Evolutionary conservation across 2,329 filamentous ascomycete genomes (phyloP), one percentile per base, ranked within the genome.

Genomic region (Myrmaecium sp.): DNA sequence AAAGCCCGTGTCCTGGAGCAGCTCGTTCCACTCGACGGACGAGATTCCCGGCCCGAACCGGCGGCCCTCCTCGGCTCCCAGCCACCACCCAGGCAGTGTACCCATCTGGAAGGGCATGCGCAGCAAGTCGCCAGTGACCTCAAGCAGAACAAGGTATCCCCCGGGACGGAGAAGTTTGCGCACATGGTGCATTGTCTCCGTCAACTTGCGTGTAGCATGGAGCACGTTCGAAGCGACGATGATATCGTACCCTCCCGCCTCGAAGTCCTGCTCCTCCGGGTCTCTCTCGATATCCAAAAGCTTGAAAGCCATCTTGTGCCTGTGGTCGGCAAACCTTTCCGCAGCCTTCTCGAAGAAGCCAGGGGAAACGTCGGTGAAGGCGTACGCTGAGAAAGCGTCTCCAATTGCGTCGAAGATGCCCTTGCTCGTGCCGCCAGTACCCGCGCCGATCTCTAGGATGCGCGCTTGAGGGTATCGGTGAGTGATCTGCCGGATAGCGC

Each of bases 121-220:
- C n/a, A n/a, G n/a, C n/a, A n/a, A n/a, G n/a, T n/a, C n/a, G n/a
- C n/a, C n/a, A n/a, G n/a, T 5, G 35, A 33, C 15, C 38, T 26
- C 23, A 1, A 23, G 21, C 35, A 30, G 45, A 34, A 64, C 17
- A 0, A 66, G 36, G 14, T 55, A 50, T 1, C 61, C 62, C 1
- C 53, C 57, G 0, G 60, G 55, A 11, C 31, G 37, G 1, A 46
- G 32, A 2, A 47, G 25, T 5, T 19, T 21, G 5, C 38, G 30
- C 0, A 32, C 21, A 17, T 41, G 33, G 2, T n/a, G 5, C 16
- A 43, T 8, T 0, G 38, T 33, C 10, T 28, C 7, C 6, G 31
- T 23, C 8, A 36, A 18, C 5, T 28, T 17, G 3, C 16, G 12
- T 1, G 34, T 36, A 0, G 37, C 37, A 7, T 31, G 33, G 2